These are phyloP conservation scores for Mortierella sp. DNA, from an alignment of 371 early-diverging fungal genomes.

Conservation along the genomic window DNA sequence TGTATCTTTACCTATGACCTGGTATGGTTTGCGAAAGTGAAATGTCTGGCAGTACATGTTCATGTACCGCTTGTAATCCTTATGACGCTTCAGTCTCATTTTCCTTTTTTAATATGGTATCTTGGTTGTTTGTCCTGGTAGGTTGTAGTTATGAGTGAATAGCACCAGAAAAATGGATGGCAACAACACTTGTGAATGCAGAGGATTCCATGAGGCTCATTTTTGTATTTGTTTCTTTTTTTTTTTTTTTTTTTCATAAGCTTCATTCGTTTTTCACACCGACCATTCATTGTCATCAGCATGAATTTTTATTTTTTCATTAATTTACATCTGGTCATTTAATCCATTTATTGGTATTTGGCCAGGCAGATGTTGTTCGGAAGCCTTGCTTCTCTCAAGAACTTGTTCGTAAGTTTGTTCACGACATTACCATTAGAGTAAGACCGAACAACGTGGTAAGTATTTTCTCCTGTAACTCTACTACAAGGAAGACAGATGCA, in stretches of 20 bases:
- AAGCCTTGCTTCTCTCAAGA: too few relatives aligned
- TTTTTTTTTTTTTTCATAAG: not conserved
- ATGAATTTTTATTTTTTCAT: too few relatives aligned
- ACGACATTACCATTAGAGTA: too few relatives aligned
- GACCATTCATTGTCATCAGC: too few relatives aligned
- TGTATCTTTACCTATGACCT: conserved; percentile 75
- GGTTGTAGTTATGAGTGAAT: not conserved
- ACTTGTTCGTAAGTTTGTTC: too few relatives aligned
- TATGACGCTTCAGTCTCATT: conserved; percentile 86
- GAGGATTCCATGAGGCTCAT: not conserved
- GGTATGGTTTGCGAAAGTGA: conserved; percentile 92
- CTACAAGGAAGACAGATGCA: too few relatives aligned
- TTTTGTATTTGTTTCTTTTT: not conserved
- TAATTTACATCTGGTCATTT: too few relatives aligned
- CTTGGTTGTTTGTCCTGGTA: not conserved
- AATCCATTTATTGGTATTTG: too few relatives aligned
- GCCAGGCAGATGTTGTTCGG: too few relatives aligned
- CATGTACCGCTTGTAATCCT: conserved; percentile 84
- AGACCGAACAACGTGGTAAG: too few relatives aligned
- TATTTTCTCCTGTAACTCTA: too few relatives aligned
- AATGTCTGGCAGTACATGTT: conserved; percentile 80
- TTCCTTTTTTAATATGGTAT: conserved; percentile 8
- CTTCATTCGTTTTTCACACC: too few relatives aligned
- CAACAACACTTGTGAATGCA: not conserved
- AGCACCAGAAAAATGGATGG: not conserved